A percentile compares a stretch with the other conserved stretches of the same genome.
These are phyloP conservation scores for Dactylorhiza incarnata DNA, from an alignment of 106 monocot genomes.

Conservation along the genomic window DNA sequence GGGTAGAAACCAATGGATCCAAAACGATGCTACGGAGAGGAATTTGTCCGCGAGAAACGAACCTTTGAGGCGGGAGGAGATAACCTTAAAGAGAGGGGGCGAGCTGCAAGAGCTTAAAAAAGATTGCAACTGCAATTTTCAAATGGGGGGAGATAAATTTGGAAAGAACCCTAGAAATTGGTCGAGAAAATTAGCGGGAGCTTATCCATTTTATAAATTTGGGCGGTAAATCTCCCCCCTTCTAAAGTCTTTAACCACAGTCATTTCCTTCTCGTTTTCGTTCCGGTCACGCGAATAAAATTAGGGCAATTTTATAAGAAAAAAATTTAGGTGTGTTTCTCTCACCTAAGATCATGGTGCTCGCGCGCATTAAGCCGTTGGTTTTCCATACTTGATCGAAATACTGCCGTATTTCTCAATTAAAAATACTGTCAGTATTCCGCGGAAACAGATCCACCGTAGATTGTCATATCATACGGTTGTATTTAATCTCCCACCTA, in stretches of 20 bases:
- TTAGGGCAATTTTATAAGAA: no score
- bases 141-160: not conserved
- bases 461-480: no score
- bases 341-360: no score
- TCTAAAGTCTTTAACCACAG: not conserved
- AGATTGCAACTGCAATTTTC: not conserved
- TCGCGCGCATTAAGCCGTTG: no score
- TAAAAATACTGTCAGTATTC: no score
- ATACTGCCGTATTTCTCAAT: no score
- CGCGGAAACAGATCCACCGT: no score
- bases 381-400: no score
- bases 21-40: not conserved
- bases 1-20: not conserved
- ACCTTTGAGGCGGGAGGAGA: not conserved
- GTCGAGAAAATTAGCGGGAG: not conserved
- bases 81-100: not conserved
- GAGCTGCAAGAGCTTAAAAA: not conserved
- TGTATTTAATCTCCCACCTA: no score
- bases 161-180: not conserved
- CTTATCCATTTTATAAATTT: not conserved
- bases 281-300: no score
- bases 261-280: no score
- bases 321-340: no score
- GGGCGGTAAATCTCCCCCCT: constrained; percentile 9
- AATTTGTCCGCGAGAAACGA: not conserved